Evolutionary conservation across 352 stramenopile species (phyloP), one percentile per base, ranked within the genome.

Genomic region (Globisporangium paddicum): DNA sequence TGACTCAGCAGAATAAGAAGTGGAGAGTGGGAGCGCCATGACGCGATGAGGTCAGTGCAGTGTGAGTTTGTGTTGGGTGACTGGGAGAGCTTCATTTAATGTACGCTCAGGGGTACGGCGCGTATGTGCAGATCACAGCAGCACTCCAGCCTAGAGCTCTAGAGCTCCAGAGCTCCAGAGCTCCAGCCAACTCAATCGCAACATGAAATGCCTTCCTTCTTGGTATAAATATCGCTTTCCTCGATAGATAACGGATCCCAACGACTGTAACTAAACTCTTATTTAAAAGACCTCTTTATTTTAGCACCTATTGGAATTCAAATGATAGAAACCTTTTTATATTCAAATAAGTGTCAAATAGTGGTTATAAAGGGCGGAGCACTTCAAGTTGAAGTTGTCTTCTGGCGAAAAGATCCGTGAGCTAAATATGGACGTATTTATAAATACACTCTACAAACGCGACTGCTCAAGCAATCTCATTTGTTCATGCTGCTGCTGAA

Each of bases 1-100:
- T 44, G 38, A 44, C 38, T 44, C 38, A 44, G 37, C 16, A n/a
- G 38, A 44, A 44, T 44, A 44, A 44, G 38, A 44, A 44, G 38
- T 44, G 16, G 16, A 44, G 16, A 44, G 38, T 44, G 38, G 38
- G 38, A 44, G 38, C 16, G 38, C 38, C 1, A 42, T 32, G 28
- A 32, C 14, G 16, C 6, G 18, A n/a, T 44, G 38, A 44, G 38
- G 38, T 44, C 38, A 44, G 38, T n/a, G 38, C 3, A 18, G 21
- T 44, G 38, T 9, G 38, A 44, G 38, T 11, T n/a, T n/a, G n/a
- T n/a, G n/a, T n/a, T n/a, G n/a, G n/a, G n/a, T n/a, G n/a, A n/a
- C n/a, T n/a, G n/a, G n/a, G 16, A 19, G 7, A 5, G 18, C 4
- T 35, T 35, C 32, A 10, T 10, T 16, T 0, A 32, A 32, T n/a